Evolutionary conservation across 1,284 basidiomycete genomes (phyloP).

Genomic region (Heterobasidion occidentale): DNA sequence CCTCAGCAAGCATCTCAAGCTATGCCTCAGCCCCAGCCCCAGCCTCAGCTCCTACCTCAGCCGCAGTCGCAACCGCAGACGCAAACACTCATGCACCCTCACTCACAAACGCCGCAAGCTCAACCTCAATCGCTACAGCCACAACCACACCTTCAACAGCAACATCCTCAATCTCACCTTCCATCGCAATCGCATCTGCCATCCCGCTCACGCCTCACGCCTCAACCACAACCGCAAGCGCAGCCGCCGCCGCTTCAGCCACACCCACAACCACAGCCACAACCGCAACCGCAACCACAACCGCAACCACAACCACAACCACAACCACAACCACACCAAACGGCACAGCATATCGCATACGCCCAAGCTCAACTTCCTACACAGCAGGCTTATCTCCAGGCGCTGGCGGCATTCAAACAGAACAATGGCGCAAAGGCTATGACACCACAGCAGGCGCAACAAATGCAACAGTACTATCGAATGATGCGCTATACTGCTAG

Average conservation of each 20-base stretch:
- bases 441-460: background rate
- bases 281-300: background rate
- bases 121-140: conserved; percentile 4
- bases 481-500: conserved; percentile 5
- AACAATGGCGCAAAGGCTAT: background rate
- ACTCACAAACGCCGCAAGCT: conserved; percentile 2
- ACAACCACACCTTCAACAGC: background rate
- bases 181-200: conserved; percentile 12
- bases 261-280: background rate
- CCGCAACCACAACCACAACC: background rate
- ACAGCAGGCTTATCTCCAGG: background rate
- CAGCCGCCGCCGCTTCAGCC: background rate
- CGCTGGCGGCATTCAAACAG: background rate
- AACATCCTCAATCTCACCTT: conserved; percentile 14
- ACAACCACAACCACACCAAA: no score
- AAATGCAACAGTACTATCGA: conserved; percentile 2
- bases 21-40: conserved; percentile 9
- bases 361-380: background rate
- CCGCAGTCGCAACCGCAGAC: background rate
- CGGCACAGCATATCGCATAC: no score
- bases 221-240: conserved; percentile 8
- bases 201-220: conserved; percentile 1
- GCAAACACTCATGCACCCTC: background rate
- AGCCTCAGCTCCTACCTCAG: conserved; percentile 13
- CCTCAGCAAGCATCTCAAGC: no score